Evolutionary conservation across 306 rosid genomes (phyloP).

Genomic region (Prunus mongolica): DNA sequence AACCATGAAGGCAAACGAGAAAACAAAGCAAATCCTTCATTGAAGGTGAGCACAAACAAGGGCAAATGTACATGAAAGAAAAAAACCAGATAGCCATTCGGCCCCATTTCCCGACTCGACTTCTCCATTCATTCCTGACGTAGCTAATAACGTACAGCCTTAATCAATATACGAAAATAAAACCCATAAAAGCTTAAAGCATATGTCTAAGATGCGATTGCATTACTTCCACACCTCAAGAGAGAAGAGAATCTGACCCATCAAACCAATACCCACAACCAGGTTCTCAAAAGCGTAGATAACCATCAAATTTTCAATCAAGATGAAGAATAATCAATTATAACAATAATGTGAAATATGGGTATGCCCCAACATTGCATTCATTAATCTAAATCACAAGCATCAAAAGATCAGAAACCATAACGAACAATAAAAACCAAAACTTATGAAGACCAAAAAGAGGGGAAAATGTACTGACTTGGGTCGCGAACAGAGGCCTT

Average conservation of each 20-base stretch:
- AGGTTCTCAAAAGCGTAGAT: background rate
- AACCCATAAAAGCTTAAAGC: background rate
- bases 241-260: background rate
- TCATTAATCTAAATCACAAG: background rate
- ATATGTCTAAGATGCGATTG: background rate
- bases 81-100: background rate
- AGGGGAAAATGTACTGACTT: conserved; percentile 13
- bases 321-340: background rate
- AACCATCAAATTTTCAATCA: background rate
- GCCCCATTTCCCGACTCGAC: background rate
- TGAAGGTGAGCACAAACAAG: background rate
- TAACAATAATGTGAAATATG: conserved; percentile 3
- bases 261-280: background rate
- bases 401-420: background rate
- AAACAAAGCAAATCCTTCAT: background rate
- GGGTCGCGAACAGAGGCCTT: conserved; percentile 53
- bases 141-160: background rate
- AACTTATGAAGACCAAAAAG: background rate
- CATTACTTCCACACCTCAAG: background rate
- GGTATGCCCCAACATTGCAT: background rate
- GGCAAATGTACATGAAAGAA: background rate
- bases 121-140: background rate
- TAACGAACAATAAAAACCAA: background rate
- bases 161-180: background rate
- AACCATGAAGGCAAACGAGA: background rate